These are phyloP conservation scores for Penicillium sp. DNA, from an alignment of 2,329 filamentous ascomycete species.

Conservation along the genomic window DNA sequence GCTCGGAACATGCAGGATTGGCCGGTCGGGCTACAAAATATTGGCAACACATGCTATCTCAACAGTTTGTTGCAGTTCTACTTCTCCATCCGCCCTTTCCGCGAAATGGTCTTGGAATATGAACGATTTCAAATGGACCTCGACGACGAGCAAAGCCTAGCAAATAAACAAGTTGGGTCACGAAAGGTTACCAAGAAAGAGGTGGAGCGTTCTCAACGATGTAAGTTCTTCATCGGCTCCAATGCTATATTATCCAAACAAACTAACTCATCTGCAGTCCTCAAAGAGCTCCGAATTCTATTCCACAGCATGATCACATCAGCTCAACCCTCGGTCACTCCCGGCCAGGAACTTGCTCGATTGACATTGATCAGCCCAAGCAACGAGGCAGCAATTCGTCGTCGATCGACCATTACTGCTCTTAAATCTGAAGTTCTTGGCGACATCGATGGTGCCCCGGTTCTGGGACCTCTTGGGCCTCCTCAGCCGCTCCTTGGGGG, in stretches of 20 bases:
- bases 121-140: slow-evolving; percentile 68
- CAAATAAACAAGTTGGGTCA: slow-evolving; percentile 72
- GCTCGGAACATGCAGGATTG: slow-evolving; percentile 51
- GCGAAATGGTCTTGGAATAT: slow-evolving; percentile 76
- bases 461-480: slow-evolving; percentile 49
- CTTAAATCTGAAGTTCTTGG: slow-evolving; percentile 36
- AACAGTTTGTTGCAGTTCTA: slow-evolving; percentile 96
- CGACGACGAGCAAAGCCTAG: slow-evolving; percentile 58
- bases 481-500: slow-evolving; percentile 30
- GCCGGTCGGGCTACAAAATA: slow-evolving; percentile 86
- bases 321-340: slow-evolving; percentile 61
- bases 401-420: slow-evolving; percentile 46
- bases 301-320: slow-evolving; percentile 70
- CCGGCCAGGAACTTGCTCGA: slow-evolving; percentile 74
- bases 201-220: slow-evolving; percentile 65
- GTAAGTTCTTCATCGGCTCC: slow-evolving; percentile 54
- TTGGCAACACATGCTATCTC: slow-evolving; percentile 96
- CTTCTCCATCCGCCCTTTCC: slow-evolving; percentile 79
- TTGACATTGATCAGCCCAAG: slow-evolving; percentile 68
- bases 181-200: slow-evolving; percentile 61
- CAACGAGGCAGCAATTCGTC: slow-evolving; percentile 53
- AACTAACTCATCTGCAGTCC: slow-evolving; percentile 53
- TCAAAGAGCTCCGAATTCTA: slow-evolving; percentile 67
- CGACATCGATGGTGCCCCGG: slow-evolving; percentile 45
- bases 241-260: slow-evolving; percentile 11